Conservation (phyloP, 148 eudicot genomes). For the Nepenthes mirabilis region DNA sequence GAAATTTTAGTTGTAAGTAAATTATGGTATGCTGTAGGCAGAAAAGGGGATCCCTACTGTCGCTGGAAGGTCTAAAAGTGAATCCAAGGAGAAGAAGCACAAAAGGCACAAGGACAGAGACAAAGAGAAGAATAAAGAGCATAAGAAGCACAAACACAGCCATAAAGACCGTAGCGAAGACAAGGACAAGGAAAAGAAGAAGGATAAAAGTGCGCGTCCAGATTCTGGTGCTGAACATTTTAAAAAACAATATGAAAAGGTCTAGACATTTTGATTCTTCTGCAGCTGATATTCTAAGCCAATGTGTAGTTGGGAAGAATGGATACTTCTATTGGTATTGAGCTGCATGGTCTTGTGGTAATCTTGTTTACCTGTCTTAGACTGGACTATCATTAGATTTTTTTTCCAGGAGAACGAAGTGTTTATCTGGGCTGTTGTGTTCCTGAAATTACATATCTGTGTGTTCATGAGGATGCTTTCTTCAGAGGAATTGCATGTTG, state of each 20-base stretch:
- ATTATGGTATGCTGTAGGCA: slow-evolving; percentile 26
- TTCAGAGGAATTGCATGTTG: too few relatives aligned
- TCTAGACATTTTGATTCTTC: slow-evolving; percentile 12
- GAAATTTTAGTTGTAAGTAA: too few relatives aligned
- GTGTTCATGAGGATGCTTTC: too few relatives aligned
- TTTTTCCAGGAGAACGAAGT: too few relatives aligned
- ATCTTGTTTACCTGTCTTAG: too few relatives aligned
- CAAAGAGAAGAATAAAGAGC: slow-evolving; percentile 87
- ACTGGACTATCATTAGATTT: too few relatives aligned
- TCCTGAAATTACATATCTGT: too few relatives aligned
- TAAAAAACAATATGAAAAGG: slow-evolving; percentile 88
- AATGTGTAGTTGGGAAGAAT: background rate
- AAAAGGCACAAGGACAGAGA: slow-evolving; percentile 81
- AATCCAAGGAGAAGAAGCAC: slow-evolving; percentile 83
- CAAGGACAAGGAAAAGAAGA: slow-evolving; percentile 31
- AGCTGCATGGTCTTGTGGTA: background rate
- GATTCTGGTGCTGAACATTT: slow-evolving; percentile 71
- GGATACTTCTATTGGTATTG: background rate
- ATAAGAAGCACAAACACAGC: slow-evolving; percentile 89
- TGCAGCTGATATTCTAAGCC: slow-evolving; percentile 1
- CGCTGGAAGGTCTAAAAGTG: slow-evolving; percentile 67
- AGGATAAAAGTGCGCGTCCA: slow-evolving; percentile 64
- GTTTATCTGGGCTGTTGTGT: too few relatives aligned
- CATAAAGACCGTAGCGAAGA: slow-evolving; percentile 93
- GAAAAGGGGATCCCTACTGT: slow-evolving; percentile 84